Percentiles rank a stretch among this genome's conserved stretches.
Conservation (phyloP, 441 rosid genomes). For the Pelargonium cotyledonis region DNA sequence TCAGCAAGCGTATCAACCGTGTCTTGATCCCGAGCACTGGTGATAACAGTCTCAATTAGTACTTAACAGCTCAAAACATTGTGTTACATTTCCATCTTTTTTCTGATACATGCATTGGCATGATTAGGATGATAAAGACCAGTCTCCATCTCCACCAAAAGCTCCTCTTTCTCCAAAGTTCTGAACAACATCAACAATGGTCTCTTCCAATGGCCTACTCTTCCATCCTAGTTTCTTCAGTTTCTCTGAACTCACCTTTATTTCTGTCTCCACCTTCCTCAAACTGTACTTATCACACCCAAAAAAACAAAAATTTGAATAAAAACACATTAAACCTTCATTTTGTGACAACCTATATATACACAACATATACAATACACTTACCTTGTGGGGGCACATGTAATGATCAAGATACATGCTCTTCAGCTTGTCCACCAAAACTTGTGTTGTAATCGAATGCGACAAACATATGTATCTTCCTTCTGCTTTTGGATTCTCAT, state of each 20-base stretch:
- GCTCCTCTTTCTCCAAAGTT: background rate
- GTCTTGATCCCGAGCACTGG: no score
- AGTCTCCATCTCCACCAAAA: background rate
- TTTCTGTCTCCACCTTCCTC: background rate
- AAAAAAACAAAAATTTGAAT: no score
- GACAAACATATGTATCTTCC: slow-evolving; percentile 37
- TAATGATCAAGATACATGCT: slow-evolving; percentile 36
- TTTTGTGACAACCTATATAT: no score
- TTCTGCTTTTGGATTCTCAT: slow-evolving; percentile 28
- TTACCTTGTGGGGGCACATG: slow-evolving; percentile 46
- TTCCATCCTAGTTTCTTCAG: background rate
- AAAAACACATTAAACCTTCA: no score
- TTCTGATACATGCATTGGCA: no score
- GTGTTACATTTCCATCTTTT: no score
- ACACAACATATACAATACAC: no score
- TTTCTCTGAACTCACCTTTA: background rate
- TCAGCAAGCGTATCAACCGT: no score
- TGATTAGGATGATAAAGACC: background rate
- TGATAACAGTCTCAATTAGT: no score
- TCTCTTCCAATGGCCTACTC: background rate
- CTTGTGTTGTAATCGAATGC: slow-evolving; percentile 18
- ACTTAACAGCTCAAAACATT: no score
- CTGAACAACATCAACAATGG: background rate
- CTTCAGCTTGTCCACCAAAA: slow-evolving; percentile 29
- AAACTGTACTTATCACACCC: background rate